These are phyloP conservation scores for Bacterosira constricta DNA, from an alignment of 108 stramenopile species.

Conservation along the genomic window DNA sequence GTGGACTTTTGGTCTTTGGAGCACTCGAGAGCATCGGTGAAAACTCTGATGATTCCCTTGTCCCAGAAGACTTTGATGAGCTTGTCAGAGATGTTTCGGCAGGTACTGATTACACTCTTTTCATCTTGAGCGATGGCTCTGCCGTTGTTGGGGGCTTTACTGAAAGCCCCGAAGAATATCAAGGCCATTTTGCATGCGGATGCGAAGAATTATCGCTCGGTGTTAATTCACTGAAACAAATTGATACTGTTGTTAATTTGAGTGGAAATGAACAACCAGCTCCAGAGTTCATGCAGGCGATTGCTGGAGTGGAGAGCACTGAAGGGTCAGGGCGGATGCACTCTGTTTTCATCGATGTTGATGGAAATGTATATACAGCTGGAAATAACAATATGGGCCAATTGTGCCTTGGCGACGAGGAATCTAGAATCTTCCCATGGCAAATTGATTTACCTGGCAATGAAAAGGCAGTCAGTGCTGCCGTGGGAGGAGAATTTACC, in stretches of 20 bases:
- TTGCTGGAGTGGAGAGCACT: slow-evolving; percentile 17
- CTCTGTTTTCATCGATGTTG: slow-evolving; percentile 28
- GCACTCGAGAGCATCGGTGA: background rate
- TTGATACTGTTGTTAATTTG: slow-evolving; percentile 11
- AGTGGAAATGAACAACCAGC: background rate
- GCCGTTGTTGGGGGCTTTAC: background rate
- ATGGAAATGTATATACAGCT: slow-evolving; percentile 31
- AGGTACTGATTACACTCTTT: slow-evolving; percentile 3
- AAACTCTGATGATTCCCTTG: background rate
- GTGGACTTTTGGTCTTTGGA: slow-evolving; percentile 4
- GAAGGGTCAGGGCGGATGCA: slow-evolving; percentile 8
- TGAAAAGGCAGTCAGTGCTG: slow-evolving; percentile 19
- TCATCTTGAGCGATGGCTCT: slow-evolving; percentile 16
- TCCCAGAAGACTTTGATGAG: slow-evolving; percentile 8
- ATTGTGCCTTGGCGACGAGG: slow-evolving; percentile 5
- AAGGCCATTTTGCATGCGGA: slow-evolving; percentile 34
- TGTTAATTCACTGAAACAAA: slow-evolving; percentile 15
- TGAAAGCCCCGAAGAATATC: slow-evolving; percentile 1
- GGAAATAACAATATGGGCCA: slow-evolving; percentile 36
- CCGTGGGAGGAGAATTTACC: slow-evolving; percentile 36
- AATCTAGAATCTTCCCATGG: slow-evolving; percentile 13
- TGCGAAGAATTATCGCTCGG: slow-evolving; percentile 4
- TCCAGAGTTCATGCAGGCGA: slow-evolving; percentile 5
- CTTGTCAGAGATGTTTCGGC: slow-evolving; percentile 7
- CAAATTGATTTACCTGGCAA: slow-evolving; percentile 31